These are phyloP conservation scores for Mycena rosella DNA, from an alignment of 768 basidiomycete genomes.

Conservation along the genomic window DNA sequence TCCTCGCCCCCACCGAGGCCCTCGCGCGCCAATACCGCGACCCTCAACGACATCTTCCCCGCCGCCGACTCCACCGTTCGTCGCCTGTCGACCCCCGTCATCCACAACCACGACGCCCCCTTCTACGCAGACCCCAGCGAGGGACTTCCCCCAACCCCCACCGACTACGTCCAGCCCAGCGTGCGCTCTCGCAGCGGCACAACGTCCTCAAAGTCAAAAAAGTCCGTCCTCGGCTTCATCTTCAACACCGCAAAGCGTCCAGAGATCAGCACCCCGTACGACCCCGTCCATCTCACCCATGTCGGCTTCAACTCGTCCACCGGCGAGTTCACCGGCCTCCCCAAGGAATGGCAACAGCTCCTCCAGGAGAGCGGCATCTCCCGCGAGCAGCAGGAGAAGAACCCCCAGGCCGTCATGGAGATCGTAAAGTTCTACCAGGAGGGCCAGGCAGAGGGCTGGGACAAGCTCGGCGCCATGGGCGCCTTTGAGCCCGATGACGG, in stretches of 20 bases:
- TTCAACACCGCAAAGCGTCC: conserved; percentile 82
- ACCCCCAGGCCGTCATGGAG: conserved; percentile 98
- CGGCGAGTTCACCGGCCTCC: conserved; percentile 97
- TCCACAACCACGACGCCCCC: conserved; percentile 50
- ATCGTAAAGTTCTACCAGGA: conserved; percentile 99
- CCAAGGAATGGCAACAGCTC: conserved; percentile 99
- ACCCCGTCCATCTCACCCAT: conserved; percentile 98
- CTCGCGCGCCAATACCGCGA: conserved; percentile 88
- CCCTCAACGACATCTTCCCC: conserved; percentile 79
- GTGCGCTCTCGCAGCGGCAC: conserved; percentile 63
- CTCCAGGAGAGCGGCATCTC: conserved; percentile 97
- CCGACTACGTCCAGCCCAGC: conserved; percentile 38
- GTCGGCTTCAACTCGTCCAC: conserved; percentile 99
- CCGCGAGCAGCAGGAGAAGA: conserved; percentile 94
- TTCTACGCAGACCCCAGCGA: conserved; percentile 60
- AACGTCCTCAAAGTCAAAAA: conserved; percentile 61
- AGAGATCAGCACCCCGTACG: conserved; percentile 98
- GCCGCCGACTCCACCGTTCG: conserved; percentile 55
- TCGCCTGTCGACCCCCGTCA: conserved; percentile 64
- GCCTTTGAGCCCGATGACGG: conserved; percentile 50
- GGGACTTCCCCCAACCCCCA: conserved; percentile 39
- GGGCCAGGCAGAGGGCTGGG: conserved; percentile 84
- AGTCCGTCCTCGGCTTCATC: conserved; percentile 83
- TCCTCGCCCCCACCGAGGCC: conserved; percentile 80
- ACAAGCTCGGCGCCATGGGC: conserved; percentile 82